Conservation (phyloP, 352 stramenopile genomes). For the Globisporangium camurandrum region DNA sequence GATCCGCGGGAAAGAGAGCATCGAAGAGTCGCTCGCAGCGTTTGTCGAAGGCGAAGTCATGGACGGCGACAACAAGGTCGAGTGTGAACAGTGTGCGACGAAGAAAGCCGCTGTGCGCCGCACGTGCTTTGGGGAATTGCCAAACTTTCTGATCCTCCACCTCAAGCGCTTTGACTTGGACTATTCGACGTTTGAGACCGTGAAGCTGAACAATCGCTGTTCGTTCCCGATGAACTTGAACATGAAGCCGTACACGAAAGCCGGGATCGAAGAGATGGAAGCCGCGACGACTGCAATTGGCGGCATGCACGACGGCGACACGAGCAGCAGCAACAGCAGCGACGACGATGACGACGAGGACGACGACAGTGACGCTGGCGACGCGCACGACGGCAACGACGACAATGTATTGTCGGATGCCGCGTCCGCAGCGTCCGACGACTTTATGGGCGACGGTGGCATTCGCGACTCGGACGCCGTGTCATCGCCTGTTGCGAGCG, state of each 20-base stretch:
- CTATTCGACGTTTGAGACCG: conserved; percentile 98
- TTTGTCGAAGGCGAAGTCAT: conserved; percentile 99
- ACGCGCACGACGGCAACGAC: conserved; percentile 20
- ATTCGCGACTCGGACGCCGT: background rate
- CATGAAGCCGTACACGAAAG: conserved; percentile 98
- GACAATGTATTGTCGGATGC: conserved; percentile 49
- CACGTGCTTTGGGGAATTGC: conserved; percentile 93
- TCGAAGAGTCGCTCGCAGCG: conserved; percentile 94
- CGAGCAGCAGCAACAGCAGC: conserved; percentile 8
- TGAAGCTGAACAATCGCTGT: conserved; percentile 98
- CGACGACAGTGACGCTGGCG: background rate
- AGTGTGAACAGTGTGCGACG: conserved; percentile 95
- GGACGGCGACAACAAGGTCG: conserved; percentile 98
- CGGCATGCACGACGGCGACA: conserved; percentile 27
- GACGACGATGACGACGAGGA: background rate
- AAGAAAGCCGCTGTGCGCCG: conserved; percentile 96
- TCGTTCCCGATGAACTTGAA: conserved; percentile 97
- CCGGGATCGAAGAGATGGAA: conserved; percentile 93
- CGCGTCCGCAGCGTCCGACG: conserved; percentile 40
- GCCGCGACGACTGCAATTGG: too few relatives aligned
- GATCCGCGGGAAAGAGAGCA: conserved; percentile 97
- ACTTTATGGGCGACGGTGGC: conserved; percentile 46
- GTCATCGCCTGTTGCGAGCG: conserved; percentile 18
- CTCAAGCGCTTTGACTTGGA: conserved; percentile 99
- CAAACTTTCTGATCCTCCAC: conserved; percentile 97